phyloP scores from a whole-genome alignment of 257 asterid genomes.

The Solanum tacnaense region DNA sequence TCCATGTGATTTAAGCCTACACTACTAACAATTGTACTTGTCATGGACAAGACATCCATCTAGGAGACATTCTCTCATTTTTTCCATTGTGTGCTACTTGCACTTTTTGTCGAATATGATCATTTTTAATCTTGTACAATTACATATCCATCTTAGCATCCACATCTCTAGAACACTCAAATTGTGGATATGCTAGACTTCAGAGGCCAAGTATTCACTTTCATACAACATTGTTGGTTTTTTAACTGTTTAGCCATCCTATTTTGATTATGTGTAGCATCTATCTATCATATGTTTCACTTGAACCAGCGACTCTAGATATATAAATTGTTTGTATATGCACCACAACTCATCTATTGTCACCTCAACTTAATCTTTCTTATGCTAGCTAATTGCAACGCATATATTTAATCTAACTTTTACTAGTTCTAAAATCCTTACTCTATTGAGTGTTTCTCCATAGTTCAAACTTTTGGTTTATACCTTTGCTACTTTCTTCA shows the following conservation, averaged over 20 bases:
- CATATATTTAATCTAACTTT: background rate
- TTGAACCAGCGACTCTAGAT: background rate
- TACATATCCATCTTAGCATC: background rate
- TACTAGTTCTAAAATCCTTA: background rate
- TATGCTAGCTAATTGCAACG: background rate
- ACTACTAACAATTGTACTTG: background rate
- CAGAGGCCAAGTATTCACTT: background rate
- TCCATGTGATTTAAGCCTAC: background rate
- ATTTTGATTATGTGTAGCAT: background rate
- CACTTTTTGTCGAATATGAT: background rate
- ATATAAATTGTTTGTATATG: background rate
- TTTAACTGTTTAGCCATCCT: background rate
- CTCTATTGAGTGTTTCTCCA: background rate
- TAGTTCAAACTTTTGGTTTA: background rate
- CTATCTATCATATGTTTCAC: background rate
- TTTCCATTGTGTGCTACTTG: background rate
- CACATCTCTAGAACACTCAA: background rate
- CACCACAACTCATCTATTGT: background rate
- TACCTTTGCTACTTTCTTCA: background rate
- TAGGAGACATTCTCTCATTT: background rate
- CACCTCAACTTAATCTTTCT: background rate
- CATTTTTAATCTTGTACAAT: background rate
- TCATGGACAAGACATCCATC: background rate
- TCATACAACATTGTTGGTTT: background rate
- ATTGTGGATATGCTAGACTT: background rate